Base-by-base conservation (phyloP, 2,329 filamentous ascomycete genomes). In the Coleophoma eucalyptorum region DNA sequence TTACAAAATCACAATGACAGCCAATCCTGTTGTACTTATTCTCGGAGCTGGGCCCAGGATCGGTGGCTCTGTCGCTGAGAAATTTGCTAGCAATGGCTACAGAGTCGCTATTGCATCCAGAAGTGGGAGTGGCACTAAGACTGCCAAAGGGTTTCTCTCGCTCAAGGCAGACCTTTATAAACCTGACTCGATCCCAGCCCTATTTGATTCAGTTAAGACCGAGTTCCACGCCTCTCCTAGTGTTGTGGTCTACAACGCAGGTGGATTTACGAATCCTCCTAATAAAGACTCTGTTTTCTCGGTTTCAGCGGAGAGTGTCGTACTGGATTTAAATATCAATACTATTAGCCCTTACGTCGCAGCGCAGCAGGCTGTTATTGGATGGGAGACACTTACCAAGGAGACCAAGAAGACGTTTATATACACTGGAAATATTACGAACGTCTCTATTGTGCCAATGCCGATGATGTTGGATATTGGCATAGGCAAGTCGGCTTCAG, bases 211-310 rank as follows among this genome's bases (percentile, higher is more conserved):
- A 15, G 67, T 74, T 48, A 66, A 67, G 50, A 51, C 60, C 35
- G 55, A 66, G 35, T 65, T 73, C 44, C 54, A 66, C 7, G 57
- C 61, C n/a, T 49, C 63, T 19, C 73, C 73, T 5, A 69, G 59
- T 35, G 67, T 75, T 40, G 68, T 76, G 15, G 56, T 75, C 8
- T 75, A 75, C 63, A 76, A 75, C 54, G 71, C 70, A 26, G 69
- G 65, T 2, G 50, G 62, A n/a, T 50, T 68, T 6, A 69, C 67
- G 4, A 49, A 48, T 1, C 68, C 69, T 42, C 59, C 67, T 0
- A 62, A 66, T 16, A 48, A 63, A 16, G 60, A 66, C 31, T 62
- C 61, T 11, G 21, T 66, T 11, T 59, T 71, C 18, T 67, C 70
- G 1, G 59, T 74, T 45, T 50, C 68, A 4, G 50, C 57, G 2